A percentile compares a stretch with the other conserved stretches of the same genome.
Conservation (phyloP, 139 green algal genomes). For the Desmodesmus armatus region DNA sequence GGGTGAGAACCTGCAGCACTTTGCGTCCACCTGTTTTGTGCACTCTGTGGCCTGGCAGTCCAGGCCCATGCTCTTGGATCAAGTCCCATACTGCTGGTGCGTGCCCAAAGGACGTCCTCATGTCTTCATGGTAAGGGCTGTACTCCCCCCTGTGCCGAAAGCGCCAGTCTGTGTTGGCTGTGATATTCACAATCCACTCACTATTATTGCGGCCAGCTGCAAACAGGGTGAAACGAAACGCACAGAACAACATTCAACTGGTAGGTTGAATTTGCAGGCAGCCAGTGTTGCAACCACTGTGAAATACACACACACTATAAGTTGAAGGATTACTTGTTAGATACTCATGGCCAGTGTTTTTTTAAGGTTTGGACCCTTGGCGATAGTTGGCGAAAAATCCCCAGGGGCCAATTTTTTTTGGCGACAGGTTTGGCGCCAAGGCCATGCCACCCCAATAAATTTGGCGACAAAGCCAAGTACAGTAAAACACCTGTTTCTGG, state of each 20-base stretch:
- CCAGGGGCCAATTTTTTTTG: no score
- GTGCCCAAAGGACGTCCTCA: background rate
- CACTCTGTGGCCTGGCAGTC: background rate
- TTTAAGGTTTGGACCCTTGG: no score
- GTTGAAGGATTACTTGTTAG: background rate
- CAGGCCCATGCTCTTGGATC: background rate
- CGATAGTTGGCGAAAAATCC: no score
- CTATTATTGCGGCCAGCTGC: constrained; percentile 21
- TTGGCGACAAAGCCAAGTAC: no score
- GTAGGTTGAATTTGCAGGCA: no score
- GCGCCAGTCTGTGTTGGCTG: constrained; percentile 28
- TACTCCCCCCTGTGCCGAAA: constrained; percentile 7
- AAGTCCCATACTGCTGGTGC: constrained; percentile 16
- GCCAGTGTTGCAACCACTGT: background rate
- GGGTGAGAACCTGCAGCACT: constrained; percentile 21
- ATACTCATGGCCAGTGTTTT: no score
- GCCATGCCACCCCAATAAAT: no score
- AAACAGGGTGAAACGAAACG: no score
- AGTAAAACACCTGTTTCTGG: no score
- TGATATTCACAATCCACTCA: constrained; percentile 31
- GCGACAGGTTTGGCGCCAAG: no score
- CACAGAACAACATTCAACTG: no score
- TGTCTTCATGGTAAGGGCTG: constrained; percentile 6
- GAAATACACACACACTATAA: background rate
- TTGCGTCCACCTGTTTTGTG: background rate